Percentiles rank a stretch among this genome's conserved stretches.
These are phyloP conservation scores for Schizochytrium sp. DNA, from an alignment of 108 stramenopile genomes.

Conservation along the genomic window DNA sequence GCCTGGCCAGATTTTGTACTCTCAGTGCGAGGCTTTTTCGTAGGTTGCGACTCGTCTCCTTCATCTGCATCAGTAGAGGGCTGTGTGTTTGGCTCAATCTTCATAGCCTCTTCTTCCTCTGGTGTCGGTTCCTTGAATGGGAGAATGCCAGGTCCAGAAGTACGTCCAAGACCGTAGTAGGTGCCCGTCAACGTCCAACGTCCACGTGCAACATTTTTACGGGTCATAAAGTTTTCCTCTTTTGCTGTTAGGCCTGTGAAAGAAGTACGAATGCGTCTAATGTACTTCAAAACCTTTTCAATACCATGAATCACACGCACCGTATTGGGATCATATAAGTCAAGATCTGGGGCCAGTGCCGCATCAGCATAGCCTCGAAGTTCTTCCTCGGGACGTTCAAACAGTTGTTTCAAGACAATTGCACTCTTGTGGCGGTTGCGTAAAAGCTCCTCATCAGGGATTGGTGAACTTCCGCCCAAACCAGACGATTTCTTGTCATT, in stretches of 20 bases:
- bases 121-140: not conserved
- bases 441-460: slow-evolving; percentile 16
- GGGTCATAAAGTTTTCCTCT: slow-evolving; percentile 59
- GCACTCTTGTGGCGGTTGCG: slow-evolving; percentile 52
- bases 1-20: not conserved
- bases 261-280: slow-evolving; percentile 45
- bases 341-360: slow-evolving; percentile 37
- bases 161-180: slow-evolving; percentile 35
- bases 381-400: slow-evolving; percentile 27
- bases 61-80: not conserved
- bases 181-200: slow-evolving; percentile 51
- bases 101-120: not conserved
- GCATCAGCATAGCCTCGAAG: slow-evolving; percentile 22
- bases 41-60: not conserved
- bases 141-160: slow-evolving; percentile 7
- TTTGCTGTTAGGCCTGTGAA: slow-evolving; percentile 55
- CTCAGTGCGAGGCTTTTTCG: not conserved
- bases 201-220: slow-evolving; percentile 48
- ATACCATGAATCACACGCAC: slow-evolving; percentile 52
- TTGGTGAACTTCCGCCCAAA: not conserved
- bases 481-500: not conserved
- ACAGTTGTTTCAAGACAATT: slow-evolving; percentile 47
- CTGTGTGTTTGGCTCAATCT: too few relatives aligned
- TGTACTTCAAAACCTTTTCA: slow-evolving; percentile 43
- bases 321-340: slow-evolving; percentile 29